Evolutionary conservation across 2,329 filamentous ascomycete genomes (phyloP), one percentile per base, ranked within the genome.

Genomic region (Colletotrichum lentis): DNA sequence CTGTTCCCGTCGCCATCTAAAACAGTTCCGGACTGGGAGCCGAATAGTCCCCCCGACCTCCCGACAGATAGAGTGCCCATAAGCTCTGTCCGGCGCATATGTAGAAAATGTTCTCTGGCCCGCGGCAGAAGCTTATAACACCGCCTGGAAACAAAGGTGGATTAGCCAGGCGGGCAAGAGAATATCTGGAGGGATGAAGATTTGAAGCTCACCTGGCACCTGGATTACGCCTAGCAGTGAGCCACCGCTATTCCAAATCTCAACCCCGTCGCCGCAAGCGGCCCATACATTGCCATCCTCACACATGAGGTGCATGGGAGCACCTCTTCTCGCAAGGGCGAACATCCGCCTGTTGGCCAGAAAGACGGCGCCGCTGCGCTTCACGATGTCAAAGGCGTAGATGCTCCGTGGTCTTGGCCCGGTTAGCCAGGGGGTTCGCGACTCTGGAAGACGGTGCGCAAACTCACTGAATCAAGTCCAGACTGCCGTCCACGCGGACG

Each of bases 271-370:
- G 3, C 77, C 79, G 64, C 81, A 83, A 0, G 81, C 82, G 46
- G 80, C 77, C 70, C 82, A 85, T 1, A 86, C 79, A 67, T 84
- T 83, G 1, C 82, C 83, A 5, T 72, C 60, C 69, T 84, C 82
- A 61, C 80, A 83, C 46, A 76, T 74, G 50, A 85, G 77, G 35
- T 76, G 78, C 67, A 72, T 77, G 0, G 86, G 84, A 6, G 82
- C 77, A 0, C 84, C 84, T 0, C 75, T 75, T 41, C 80, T 78
- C 0, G 81, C 80, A 69, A 82, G 83, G 1, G 85, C 82, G 71
- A 89, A 88, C 0, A 86, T 73, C 27, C 84, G 81, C 55, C 80
- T 80, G 72, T 86, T 86, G 1, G 73, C 71, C 12, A 87, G 75
- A 59, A 83, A 83, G 0, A 78, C 78, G 2, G 79, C 75, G 2